Evolutionary conservation across 176 grass and related monocot species (phyloP).

Genomic region (Poa pratensis): DNA sequence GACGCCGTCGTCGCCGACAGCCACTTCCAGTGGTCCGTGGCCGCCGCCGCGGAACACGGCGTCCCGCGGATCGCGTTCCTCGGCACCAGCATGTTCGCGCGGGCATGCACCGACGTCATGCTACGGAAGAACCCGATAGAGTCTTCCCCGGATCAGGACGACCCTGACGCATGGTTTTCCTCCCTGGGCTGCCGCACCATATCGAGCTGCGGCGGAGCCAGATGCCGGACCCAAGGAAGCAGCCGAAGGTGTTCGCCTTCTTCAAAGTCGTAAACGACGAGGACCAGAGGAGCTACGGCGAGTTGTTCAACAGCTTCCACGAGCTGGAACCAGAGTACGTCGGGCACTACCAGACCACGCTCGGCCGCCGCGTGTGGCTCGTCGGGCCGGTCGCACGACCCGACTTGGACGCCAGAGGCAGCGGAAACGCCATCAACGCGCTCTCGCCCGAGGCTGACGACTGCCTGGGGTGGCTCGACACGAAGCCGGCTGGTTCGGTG

Average conservation of each 20-base stretch:
- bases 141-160: neutral
- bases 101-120: neutral
- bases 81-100: slow-evolving; percentile 40
- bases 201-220: neutral
- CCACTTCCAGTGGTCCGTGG: slow-evolving; percentile 43
- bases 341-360: neutral
- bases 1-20: slow-evolving; percentile 44
- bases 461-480: neutral
- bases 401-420: neutral
- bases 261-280: neutral
- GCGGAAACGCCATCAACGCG: neutral
- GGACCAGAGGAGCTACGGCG: neutral
- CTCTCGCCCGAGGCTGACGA: neutral
- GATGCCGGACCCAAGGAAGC: neutral
- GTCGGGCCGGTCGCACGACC: neutral
- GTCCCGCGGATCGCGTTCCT: slow-evolving; percentile 44
- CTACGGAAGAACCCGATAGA: neutral
- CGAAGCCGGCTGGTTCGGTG: neutral
- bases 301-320: slow-evolving; percentile 6
- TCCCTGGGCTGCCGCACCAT: slow-evolving; percentile 37
- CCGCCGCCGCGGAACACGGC: slow-evolving; percentile 21
- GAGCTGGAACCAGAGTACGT: neutral
- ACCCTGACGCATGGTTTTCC: neutral
- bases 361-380: neutral
- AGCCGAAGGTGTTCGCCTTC: neutral